Percentiles rank a stretch among this genome's conserved stretches.
phyloP scores from a whole-genome alignment of 129 eudicot genomes.

The Flaveria ramosissima region DNA sequence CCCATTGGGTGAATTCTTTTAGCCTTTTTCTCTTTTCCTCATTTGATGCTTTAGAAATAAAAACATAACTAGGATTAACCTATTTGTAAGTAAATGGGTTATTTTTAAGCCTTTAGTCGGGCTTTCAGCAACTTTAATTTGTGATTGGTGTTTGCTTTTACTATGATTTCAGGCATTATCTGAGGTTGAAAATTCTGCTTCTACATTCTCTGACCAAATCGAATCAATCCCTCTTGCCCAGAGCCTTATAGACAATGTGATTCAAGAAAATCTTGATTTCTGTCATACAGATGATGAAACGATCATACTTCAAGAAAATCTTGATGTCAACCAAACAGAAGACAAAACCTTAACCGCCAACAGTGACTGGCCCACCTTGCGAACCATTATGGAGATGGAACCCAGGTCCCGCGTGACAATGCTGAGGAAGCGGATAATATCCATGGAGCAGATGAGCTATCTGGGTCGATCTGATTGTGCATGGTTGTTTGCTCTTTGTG shows the following conservation, averaged over 20 bases:
- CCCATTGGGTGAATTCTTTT: neutral
- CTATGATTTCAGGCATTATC: conserved; percentile 53
- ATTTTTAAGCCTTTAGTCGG: neutral
- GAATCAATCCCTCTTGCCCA: conserved; percentile 31
- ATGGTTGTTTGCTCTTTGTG: conserved; percentile 94
- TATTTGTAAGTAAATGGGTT: neutral
- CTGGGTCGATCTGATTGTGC: conserved; percentile 53
- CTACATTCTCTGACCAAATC: conserved; percentile 22
- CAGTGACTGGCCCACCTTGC: conserved; percentile 51
- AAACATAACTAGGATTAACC: neutral
- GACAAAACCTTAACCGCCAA: conserved; percentile 18
- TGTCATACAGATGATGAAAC: conserved; percentile 33
- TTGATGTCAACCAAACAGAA: conserved; percentile 34
- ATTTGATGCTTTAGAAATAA: neutral
- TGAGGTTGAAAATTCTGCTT: conserved; percentile 32
- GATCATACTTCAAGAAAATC: conserved; percentile 16
- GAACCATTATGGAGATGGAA: conserved; percentile 56
- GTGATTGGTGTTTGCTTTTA: neutral
- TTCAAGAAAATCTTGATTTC: conserved; percentile 37
- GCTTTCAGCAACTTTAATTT: neutral
- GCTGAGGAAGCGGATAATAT: conserved; percentile 59
- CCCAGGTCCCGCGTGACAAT: conserved; percentile 58
- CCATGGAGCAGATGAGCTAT: conserved; percentile 44
- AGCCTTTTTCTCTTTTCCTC: neutral
- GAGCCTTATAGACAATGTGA: conserved; percentile 32